These are phyloP conservation scores for Aechmea fasciata DNA, from an alignment of 176 grass and related monocot species.

Conservation along the genomic window DNA sequence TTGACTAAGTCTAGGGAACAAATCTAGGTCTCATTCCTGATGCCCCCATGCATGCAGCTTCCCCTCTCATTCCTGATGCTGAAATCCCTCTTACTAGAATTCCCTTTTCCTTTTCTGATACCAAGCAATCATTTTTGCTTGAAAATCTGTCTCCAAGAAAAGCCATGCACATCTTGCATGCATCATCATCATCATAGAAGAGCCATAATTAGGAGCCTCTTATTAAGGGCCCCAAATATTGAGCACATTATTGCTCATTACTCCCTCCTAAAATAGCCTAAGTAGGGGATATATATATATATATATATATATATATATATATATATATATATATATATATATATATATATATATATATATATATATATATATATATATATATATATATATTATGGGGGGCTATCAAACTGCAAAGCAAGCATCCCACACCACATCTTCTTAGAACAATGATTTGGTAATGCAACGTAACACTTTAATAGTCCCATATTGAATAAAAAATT, in stretches of 20 bases:
- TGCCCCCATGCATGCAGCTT: not conserved
- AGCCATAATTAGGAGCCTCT: slow-evolving; percentile 14
- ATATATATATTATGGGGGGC: too few relatives aligned
- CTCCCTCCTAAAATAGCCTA: not conserved
- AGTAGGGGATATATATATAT: not conserved
- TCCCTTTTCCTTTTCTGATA: not conserved
- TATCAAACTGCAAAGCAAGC: not conserved
- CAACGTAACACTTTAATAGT: too few relatives aligned
- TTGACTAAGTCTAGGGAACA: not conserved
- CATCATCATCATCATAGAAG: not conserved
- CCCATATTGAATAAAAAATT: too few relatives aligned
- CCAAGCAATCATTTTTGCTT: slow-evolving; percentile 13
- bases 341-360: too few relatives aligned
- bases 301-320: too few relatives aligned
- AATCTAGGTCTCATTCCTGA: not conserved
- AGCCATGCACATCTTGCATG: slow-evolving; percentile 20
- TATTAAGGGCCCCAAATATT: slow-evolving; percentile 18
- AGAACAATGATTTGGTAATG: not conserved
- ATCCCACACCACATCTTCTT: not conserved
- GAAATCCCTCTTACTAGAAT: not conserved
- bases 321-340: too few relatives aligned
- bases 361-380: too few relatives aligned
- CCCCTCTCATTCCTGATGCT: not conserved
- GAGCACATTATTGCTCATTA: slow-evolving; percentile 7
- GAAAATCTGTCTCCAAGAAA: slow-evolving; percentile 20